phyloP scores from a whole-genome alignment of 2,329 filamentous ascomycete species.

The Aspergillus fumigatus region DNA sequence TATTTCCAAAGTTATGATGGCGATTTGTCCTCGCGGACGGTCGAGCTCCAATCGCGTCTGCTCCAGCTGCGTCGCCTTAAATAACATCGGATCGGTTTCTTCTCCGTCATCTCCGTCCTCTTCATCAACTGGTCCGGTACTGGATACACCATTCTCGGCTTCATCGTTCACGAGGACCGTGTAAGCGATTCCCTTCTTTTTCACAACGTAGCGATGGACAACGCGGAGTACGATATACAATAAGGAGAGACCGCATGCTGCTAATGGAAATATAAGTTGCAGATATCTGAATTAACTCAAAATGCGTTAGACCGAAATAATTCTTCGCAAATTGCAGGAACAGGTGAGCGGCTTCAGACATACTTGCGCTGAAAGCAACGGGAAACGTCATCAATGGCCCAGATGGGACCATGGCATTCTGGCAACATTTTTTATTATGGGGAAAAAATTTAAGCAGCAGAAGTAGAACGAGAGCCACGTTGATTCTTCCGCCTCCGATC shows the following conservation, averaged over 20 bases:
- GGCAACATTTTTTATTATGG: slow-evolving; percentile 45
- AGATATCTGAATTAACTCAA: slow-evolving; percentile 57
- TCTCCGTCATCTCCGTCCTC: slow-evolving; percentile 45
- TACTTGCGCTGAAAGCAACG: slow-evolving; percentile 57
- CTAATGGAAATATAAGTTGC: slow-evolving; percentile 72
- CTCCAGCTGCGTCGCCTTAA: slow-evolving; percentile 48
- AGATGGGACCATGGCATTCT: slow-evolving; percentile 54
- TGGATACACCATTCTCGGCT: slow-evolving; percentile 47
- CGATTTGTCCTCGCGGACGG: slow-evolving; percentile 67
- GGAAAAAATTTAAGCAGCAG: slow-evolving; percentile 1
- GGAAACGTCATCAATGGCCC: slow-evolving; percentile 60
- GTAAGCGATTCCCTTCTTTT: slow-evolving; percentile 56
- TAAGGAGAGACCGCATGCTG: slow-evolving; percentile 66
- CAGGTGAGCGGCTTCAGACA: slow-evolving; percentile 18
- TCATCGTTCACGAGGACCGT: slow-evolving; percentile 36
- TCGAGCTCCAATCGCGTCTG: slow-evolving; percentile 59
- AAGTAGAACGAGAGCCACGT: slow-evolving; percentile 2
- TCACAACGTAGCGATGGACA: slow-evolving; percentile 49
- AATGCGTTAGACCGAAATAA: background rate
- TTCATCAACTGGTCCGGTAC: slow-evolving; percentile 45
- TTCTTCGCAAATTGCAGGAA: background rate
- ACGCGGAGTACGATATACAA: slow-evolving; percentile 59
- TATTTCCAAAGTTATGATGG: slow-evolving; percentile 69
- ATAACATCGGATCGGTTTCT: slow-evolving; percentile 53
- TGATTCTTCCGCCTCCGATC: slow-evolving; percentile 7